Evolutionary conservation across 2,329 filamentous ascomycete species (phyloP), one percentile per base, ranked within the genome.

Genomic region (Bipolaris gigantea): DNA sequence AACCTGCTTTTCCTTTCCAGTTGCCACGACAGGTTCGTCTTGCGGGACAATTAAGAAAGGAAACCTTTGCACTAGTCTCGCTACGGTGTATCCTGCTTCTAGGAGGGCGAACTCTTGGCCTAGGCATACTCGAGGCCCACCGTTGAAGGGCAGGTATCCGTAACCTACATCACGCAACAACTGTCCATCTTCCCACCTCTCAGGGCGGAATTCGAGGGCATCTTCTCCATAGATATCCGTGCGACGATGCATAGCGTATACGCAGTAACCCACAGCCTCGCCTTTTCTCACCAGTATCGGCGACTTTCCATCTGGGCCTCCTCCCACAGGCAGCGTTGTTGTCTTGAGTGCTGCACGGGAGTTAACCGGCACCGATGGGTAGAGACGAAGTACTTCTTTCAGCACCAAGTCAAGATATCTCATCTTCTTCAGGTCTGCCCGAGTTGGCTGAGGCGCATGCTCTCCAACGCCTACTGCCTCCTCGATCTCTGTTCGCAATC

Each of bases 311-410:
- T 72, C 65, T 0, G 61, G 54, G 2, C 73, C 73, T 10, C 73
- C 73, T 32, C 73, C 73, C 2, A 55, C 55, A 2, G 73, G 57
- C 0, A 62, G 56, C 0, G 60, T 64, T 3, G 73, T 74, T 36
- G 72, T 63, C 9, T 49, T 51, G 8, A 69, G 30, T 8, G 69
- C 66, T 3, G 55, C 40, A 10, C 69, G 66, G 7, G 46, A 49
- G 45, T 74, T 67, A 11, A 68, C 36, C 0, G 71, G 71, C 0
- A 74, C 70, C 9, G 64, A 50, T 3, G 70, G 69, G 36, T 72
- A 66, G 13, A 73, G 59, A 3, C 72, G 68, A 7, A 74, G 58
- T 5, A 61, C 79, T 44, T 80, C 79, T 3, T 73, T 52, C 16
- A 52, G 21, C 9, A 48, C 18, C 7, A 48, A 43, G 27, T 42